Percentiles rank a stretch among this genome's conserved stretches.
Evolutionary conservation across 352 stramenopile species (phyloP).

Genomic region (Halophytophthora polymorphica): DNA sequence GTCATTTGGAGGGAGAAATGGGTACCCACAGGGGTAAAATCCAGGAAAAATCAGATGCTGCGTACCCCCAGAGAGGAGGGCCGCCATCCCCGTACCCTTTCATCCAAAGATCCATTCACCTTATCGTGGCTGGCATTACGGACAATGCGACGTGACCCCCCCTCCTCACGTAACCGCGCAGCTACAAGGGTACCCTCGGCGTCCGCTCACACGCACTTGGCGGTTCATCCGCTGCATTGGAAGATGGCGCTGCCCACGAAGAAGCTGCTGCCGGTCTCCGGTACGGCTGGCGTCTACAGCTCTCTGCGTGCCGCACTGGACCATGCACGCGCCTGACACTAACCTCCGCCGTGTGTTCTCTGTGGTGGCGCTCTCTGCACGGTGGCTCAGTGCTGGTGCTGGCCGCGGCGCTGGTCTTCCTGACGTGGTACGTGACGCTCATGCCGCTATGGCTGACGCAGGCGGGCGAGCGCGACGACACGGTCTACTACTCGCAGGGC

Average conservation of each 20-base stretch:
- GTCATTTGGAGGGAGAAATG: too few relatives aligned
- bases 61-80: background rate
- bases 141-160: background rate
- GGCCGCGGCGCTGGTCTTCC: conserved; percentile 33
- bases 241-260: conserved; percentile 25
- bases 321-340: background rate
- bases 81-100: background rate
- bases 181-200: background rate
- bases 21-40: too few relatives aligned
- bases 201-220: background rate
- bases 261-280: conserved; percentile 39
- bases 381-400: conserved; percentile 60
- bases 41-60: background rate
- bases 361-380: background rate
- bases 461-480: conserved; percentile 41
- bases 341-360: conserved; percentile 1
- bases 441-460: conserved; percentile 68
- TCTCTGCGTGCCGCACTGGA: background rate
- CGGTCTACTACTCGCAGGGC: conserved; percentile 72
- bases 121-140: background rate
- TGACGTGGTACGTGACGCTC: conserved; percentile 74
- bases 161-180: background rate
- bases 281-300: conserved; percentile 13
- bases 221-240: conserved; percentile 3
- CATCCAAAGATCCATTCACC: background rate